Percentiles rank a stretch among this genome's conserved stretches.
phyloP scores from a whole-genome alignment of 192 early-diverging fungal genomes.

The Paraglomus occultum region DNA sequence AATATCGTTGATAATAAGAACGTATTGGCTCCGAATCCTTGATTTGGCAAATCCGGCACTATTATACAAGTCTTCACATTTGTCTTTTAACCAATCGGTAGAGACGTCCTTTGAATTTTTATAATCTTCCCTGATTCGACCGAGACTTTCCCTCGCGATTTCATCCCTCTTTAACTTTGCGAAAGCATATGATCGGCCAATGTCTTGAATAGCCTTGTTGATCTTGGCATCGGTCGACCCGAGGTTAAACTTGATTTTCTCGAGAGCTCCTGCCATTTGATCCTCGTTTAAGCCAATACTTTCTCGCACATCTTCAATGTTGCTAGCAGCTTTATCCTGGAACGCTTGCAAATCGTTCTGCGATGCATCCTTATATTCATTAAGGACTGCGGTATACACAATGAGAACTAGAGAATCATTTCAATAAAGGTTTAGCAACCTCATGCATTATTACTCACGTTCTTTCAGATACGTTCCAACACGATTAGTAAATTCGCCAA shows the following conservation, averaged over 20 bases:
- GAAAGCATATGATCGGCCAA: not conserved
- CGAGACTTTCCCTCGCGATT: not conserved
- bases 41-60: slow-evolving; percentile 1
- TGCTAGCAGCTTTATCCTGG: not conserved
- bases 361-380: not conserved
- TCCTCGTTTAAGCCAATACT: slow-evolving; percentile 6
- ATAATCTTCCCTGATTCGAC: slow-evolving; percentile 12
- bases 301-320: slow-evolving; percentile 10
- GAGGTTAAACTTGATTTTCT: not conserved
- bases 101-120: not conserved
- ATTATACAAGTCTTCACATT: slow-evolving; percentile 8
- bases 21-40: slow-evolving; percentile 3
- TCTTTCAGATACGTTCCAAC: not conserved
- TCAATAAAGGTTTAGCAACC: no score
- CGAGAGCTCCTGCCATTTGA: not conserved
- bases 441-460: not conserved
- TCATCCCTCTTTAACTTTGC: not conserved
- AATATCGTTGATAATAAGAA: not conserved
- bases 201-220: not conserved
- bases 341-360: not conserved
- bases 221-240: not conserved
- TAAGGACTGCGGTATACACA: not conserved
- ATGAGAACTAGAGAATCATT: no score
- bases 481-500: not conserved
- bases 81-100: slow-evolving; percentile 21